These are phyloP conservation scores for Lactarius quietus DNA, from an alignment of 768 basidiomycete genomes.

Conservation along the genomic window DNA sequence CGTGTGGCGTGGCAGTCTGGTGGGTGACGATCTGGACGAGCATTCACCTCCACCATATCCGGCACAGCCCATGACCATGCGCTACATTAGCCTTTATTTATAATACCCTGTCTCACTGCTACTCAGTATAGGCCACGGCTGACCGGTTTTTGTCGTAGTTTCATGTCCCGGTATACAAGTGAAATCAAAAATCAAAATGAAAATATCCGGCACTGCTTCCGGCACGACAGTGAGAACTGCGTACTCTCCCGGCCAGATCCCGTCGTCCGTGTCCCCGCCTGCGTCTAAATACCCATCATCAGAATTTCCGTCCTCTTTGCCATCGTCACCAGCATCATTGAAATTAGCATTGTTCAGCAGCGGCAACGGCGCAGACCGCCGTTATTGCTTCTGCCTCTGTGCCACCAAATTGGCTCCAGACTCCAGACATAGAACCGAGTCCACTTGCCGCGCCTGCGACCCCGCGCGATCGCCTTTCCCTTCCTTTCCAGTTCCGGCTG, in stretches of 20 bases:
- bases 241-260: constrained; percentile 5
- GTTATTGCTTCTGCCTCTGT: no score
- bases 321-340: not conserved
- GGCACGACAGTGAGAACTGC: not conserved
- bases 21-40: no score
- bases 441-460: not conserved
- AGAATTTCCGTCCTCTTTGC: not conserved
- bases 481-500: not conserved
- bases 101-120: no score
- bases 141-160: no score
- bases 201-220: not conserved
- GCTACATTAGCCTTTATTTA: no score
- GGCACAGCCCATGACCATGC: no score
- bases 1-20: no score
- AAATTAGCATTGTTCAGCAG: not conserved
- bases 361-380: not conserved
- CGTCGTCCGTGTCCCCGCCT: not conserved
- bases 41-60: no score
- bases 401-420: not conserved
- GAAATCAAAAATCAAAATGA: no score
- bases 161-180: no score
- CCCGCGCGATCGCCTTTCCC: no score
- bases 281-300: not conserved
- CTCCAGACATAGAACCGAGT: constrained; percentile 4
- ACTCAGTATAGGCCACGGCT: no score